These are phyloP conservation scores for Kodamaea ohmeri DNA, from an alignment of 1,139 yeast genomes.

Conservation along the genomic window DNA sequence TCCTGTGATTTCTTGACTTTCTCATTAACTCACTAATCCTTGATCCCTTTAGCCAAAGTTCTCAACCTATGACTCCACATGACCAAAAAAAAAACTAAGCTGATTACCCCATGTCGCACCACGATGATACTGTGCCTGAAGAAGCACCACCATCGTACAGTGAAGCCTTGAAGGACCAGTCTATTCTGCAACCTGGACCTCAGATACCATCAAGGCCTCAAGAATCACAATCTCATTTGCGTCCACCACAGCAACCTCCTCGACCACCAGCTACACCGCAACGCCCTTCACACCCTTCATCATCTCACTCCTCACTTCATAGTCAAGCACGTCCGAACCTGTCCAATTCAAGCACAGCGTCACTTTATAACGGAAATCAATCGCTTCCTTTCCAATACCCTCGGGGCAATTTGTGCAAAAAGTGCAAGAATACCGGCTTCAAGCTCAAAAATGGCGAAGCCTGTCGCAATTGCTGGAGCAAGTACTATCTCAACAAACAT, in stretches of 20 bases:
- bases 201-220: constrained; percentile 2
- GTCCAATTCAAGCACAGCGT: constrained; percentile 4
- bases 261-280: constrained; percentile 5
- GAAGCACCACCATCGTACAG: constrained; percentile 22
- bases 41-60: background rate
- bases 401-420: constrained; percentile 33
- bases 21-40: background rate
- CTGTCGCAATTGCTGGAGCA: constrained; percentile 39
- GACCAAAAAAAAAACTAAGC: background rate
- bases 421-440: constrained; percentile 44
- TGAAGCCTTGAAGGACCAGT: constrained; percentile 14
- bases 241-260: constrained; percentile 8
- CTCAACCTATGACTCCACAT: background rate
- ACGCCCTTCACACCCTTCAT: background rate
- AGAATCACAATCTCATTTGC: no score
- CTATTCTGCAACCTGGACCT: constrained; percentile 5
- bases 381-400: constrained; percentile 57
- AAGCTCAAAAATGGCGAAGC: constrained; percentile 28
- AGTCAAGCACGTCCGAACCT: constrained; percentile 7
- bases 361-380: constrained; percentile 19
- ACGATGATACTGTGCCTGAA: constrained; percentile 7
- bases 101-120: background rate
- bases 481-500: constrained; percentile 26
- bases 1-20: background rate
- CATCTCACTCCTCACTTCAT: background rate